A percentile compares a stretch with the other conserved stretches of the same genome.
Conservation (phyloP, 164 flowering plant genomes). For the Chimonanthus praecox region DNA sequence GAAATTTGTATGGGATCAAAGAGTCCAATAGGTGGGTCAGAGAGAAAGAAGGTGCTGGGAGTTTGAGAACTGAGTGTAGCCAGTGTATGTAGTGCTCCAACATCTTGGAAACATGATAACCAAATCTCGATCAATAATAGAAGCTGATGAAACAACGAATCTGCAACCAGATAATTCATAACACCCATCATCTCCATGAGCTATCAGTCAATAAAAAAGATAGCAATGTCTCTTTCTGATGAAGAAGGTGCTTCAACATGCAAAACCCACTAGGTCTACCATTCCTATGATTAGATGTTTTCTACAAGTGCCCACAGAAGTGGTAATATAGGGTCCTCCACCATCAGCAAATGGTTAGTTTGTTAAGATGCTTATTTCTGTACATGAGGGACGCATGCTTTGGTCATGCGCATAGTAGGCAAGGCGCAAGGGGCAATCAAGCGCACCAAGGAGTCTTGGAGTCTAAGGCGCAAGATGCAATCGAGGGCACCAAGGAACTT, state of each 20-base stretch:
- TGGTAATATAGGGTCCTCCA: not conserved
- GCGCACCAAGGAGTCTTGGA: too few relatives aligned
- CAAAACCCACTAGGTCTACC: not conserved
- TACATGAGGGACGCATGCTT: too few relatives aligned
- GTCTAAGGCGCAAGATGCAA: too few relatives aligned
- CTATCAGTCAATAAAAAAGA: not conserved
- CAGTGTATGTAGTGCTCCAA: slow-evolving; percentile 23
- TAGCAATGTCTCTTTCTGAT: not conserved
- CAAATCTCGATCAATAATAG: slow-evolving; percentile 36
- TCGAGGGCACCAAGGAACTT: too few relatives aligned
- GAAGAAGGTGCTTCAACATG: not conserved
- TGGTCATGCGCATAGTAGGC: too few relatives aligned
- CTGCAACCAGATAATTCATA: slow-evolving; percentile 28
- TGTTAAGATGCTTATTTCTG: too few relatives aligned
- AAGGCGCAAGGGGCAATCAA: too few relatives aligned
- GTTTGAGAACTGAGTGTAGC: slow-evolving; percentile 18
- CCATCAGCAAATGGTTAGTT: too few relatives aligned
- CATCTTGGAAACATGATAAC: slow-evolving; percentile 37
- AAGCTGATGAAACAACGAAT: slow-evolving; percentile 30
- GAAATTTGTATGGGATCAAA: slow-evolving; percentile 88
- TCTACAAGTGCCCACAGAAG: not conserved
- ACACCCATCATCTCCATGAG: not conserved
- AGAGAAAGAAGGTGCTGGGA: slow-evolving; percentile 31
- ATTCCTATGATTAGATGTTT: not conserved
- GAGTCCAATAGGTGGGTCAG: slow-evolving; percentile 50